Percentiles rank a stretch among this genome's conserved stretches.
These are phyloP conservation scores for Sugiyamaella pinicola DNA, from an alignment of 1,139 yeast species.

Conservation along the genomic window DNA sequence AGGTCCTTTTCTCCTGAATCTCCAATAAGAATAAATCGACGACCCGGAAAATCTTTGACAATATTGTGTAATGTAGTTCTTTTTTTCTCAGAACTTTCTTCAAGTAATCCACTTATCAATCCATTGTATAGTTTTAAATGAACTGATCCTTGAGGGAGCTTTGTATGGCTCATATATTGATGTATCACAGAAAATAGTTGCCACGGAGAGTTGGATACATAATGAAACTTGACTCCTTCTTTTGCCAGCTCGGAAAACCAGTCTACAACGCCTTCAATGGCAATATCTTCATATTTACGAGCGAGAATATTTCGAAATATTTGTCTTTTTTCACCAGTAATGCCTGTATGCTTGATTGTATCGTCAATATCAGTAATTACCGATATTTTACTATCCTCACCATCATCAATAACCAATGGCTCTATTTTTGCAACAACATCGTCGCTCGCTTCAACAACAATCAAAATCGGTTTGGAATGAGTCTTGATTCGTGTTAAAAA, in stretches of 20 bases:
- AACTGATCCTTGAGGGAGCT: constrained; percentile 74
- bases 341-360: constrained; percentile 88
- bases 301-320: constrained; percentile 76
- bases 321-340: constrained; percentile 81
- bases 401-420: constrained; percentile 25
- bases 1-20: constrained; percentile 96
- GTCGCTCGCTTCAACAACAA: constrained; percentile 33
- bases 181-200: constrained; percentile 71
- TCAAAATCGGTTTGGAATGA: constrained; percentile 31
- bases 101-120: constrained; percentile 76
- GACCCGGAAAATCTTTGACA: constrained; percentile 71
- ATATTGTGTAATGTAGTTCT: constrained; percentile 63
- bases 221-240: constrained; percentile 65
- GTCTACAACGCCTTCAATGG: constrained; percentile 67
- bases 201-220: constrained; percentile 95
- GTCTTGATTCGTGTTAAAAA: constrained; percentile 42
- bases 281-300: constrained; percentile 64
- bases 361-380: constrained; percentile 93
- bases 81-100: constrained; percentile 84
- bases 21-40: constrained; percentile 81
- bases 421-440: constrained; percentile 24
- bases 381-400: constrained; percentile 56
- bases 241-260: constrained; percentile 58
- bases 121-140: constrained; percentile 88
- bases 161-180: constrained; percentile 56